phyloP scores from a whole-genome alignment of 768 basidiomycete genomes.

The Russula virescens region DNA sequence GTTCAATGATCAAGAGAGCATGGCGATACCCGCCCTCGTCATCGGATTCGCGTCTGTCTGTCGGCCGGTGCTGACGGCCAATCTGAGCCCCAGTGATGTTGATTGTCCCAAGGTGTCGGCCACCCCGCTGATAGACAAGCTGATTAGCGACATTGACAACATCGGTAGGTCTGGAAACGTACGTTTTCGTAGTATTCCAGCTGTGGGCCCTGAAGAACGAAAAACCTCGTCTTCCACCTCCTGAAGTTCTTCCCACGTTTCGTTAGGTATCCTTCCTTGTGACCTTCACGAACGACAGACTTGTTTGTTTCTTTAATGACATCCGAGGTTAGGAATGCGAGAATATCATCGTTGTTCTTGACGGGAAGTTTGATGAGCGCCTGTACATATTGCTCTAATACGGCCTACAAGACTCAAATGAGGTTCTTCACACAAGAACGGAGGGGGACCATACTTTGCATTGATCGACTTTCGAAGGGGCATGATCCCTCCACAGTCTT shows the following conservation, averaged over 20 bases:
- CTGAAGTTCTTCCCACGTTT: conserved; percentile 98
- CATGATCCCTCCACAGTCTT: conserved; percentile 93
- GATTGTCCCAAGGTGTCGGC: conserved; percentile 87
- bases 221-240: conserved; percentile 95
- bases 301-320: conserved; percentile 70
- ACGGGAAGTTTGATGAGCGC: conserved; percentile 74
- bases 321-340: conserved; percentile 89
- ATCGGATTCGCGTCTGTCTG: conserved; percentile 48
- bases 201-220: conserved; percentile 84
- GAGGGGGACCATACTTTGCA: conserved; percentile 60
- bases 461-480: conserved; percentile 94
- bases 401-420: conserved; percentile 39
- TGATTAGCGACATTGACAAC: conserved; percentile 3
- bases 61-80: conserved; percentile 79
- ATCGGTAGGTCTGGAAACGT: conserved; percentile 35
- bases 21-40: conserved; percentile 95
- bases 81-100: conserved; percentile 87
- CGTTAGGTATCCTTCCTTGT: conserved; percentile 94
- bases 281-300: conserved; percentile 71
- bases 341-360: conserved; percentile 84
- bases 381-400: conserved; percentile 83
- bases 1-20: conserved; percentile 95
- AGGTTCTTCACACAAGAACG: conserved; percentile 14
- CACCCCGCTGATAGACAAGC: conserved; percentile 59
- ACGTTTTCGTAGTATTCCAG: conserved; percentile 96